These are phyloP conservation scores for Coccomyxa subellipsoidea DNA, from an alignment of 163 green algal species.

Conservation along the genomic window DNA sequence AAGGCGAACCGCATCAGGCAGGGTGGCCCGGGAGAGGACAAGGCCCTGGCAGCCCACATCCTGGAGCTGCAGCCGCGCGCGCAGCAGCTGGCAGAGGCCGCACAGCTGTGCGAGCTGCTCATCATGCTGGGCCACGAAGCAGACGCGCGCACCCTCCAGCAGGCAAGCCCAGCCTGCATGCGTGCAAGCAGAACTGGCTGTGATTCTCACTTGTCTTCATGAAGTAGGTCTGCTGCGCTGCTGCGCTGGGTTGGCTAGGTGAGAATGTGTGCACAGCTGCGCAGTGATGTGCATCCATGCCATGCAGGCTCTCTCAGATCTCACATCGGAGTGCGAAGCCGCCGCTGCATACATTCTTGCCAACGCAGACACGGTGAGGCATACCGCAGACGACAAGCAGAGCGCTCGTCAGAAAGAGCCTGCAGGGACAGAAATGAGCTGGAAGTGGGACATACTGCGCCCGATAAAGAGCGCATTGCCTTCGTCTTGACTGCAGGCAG, in stretches of 20 bases:
- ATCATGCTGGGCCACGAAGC: conserved; percentile 50
- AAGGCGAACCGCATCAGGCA: conserved; percentile 46
- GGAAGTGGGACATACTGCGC: conserved; percentile 58
- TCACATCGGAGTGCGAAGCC: conserved; percentile 26
- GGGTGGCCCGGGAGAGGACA: conserved; percentile 61
- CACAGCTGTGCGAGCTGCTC: conserved; percentile 57
- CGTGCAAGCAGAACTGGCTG: neutral
- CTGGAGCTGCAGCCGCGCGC: conserved; percentile 34
- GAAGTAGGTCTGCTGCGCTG: too few species aligned
- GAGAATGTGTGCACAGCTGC: too few species aligned
- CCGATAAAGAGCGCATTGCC: conserved; percentile 8
- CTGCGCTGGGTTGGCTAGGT: too few species aligned
- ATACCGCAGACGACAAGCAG: neutral
- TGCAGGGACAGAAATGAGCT: conserved; percentile 14
- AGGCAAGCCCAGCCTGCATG: neutral
- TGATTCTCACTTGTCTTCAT: too few species aligned
- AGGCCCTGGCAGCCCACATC: conserved; percentile 51
- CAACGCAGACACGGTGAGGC: conserved; percentile 37
- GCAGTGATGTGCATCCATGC: neutral
- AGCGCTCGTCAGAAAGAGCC: neutral
- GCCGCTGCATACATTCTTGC: conserved; percentile 37
- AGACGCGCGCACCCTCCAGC: conserved; percentile 47
- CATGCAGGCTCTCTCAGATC: conserved; percentile 25
- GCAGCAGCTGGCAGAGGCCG: conserved; percentile 13
- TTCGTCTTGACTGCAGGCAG: too few species aligned